phyloP scores from a whole-genome alignment of 31 red algal species.

The Odonthalia washingtoniensis region DNA sequence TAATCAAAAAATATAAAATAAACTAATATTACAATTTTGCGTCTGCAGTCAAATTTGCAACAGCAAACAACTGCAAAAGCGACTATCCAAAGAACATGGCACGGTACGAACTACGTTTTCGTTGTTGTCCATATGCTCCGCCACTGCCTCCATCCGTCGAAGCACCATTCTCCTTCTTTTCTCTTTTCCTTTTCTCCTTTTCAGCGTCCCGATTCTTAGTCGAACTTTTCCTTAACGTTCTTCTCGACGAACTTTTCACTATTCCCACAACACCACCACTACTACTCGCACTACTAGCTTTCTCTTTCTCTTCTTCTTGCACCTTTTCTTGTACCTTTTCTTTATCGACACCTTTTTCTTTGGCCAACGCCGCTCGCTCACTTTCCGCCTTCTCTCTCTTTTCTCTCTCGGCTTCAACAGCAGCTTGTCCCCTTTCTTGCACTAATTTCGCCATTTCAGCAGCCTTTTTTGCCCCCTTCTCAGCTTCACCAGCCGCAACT shows the following conservation, averaged over 20 bases:
- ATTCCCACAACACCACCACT: not conserved
- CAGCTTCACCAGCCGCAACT: conserved; percentile 41
- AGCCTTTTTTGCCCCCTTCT: conserved; percentile 59
- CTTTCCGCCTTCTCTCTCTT: conserved; percentile 39
- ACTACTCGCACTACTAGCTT: not conserved
- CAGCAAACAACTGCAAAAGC: not conserved
- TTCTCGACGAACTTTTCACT: conserved; percentile 45
- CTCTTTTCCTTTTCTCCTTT: not conserved
- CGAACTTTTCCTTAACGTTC: conserved; percentile 45
- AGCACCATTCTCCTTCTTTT: conserved; percentile 48
- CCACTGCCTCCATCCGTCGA: conserved; percentile 25
- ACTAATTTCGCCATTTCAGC: conserved; percentile 45
- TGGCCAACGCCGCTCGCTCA: conserved; percentile 33
- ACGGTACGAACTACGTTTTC: conserved; percentile 31
- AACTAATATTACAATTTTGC: too few relatives aligned
- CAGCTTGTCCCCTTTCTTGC: conserved; percentile 27
- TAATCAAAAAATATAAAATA: too few relatives aligned
- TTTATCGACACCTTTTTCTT: conserved; percentile 39
- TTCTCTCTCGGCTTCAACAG: conserved; percentile 46
- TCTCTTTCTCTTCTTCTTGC: not conserved
- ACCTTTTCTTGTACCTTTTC: conserved; percentile 43
- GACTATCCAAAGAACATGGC: conserved; percentile 21
- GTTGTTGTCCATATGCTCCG: too few relatives aligned
- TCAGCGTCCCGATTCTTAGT: conserved; percentile 2
- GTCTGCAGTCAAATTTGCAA: too few relatives aligned